Conservation (phyloP, 176 grass and related monocot genomes). For the Triticum timopheevii region DNA sequence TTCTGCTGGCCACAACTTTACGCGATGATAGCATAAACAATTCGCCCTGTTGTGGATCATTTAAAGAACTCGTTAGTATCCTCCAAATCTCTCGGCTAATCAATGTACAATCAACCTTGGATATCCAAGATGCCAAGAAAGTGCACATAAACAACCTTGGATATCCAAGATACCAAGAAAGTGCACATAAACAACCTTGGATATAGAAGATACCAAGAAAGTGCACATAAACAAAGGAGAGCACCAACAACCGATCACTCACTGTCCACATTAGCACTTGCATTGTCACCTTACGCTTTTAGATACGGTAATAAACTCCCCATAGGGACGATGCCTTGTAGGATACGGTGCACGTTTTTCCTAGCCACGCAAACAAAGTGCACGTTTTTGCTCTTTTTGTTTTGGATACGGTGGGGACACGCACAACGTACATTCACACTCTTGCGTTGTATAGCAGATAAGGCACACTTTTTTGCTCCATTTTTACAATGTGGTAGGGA, state of each 20-base stretch:
- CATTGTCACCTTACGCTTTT: background rate
- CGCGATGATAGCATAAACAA: background rate
- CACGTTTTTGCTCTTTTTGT: background rate
- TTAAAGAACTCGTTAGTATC: slow-evolving; percentile 1
- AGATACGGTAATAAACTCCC: background rate
- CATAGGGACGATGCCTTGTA: background rate
- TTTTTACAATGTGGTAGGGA: background rate
- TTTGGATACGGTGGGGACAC: background rate
- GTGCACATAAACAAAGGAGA: background rate
- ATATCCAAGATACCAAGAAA: too few relatives aligned
- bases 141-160: too few relatives aligned
- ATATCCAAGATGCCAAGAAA: background rate
- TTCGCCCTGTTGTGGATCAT: background rate
- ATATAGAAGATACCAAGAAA: too few relatives aligned
- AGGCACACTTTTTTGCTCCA: too few relatives aligned
- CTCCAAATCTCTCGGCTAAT: background rate
- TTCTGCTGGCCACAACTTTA: background rate
- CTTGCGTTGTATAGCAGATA: too few relatives aligned
- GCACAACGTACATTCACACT: background rate
- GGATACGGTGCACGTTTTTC: background rate
- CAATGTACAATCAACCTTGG: background rate
- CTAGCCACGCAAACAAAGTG: background rate
- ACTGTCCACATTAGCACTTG: background rate
- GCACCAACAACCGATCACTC: background rate
- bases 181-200: too few relatives aligned